Percentiles rank a stretch among this genome's conserved stretches.
These are phyloP conservation scores for Hypoxylon sp. DNA, from an alignment of 2,329 filamentous ascomycete genomes.

Conservation along the genomic window DNA sequence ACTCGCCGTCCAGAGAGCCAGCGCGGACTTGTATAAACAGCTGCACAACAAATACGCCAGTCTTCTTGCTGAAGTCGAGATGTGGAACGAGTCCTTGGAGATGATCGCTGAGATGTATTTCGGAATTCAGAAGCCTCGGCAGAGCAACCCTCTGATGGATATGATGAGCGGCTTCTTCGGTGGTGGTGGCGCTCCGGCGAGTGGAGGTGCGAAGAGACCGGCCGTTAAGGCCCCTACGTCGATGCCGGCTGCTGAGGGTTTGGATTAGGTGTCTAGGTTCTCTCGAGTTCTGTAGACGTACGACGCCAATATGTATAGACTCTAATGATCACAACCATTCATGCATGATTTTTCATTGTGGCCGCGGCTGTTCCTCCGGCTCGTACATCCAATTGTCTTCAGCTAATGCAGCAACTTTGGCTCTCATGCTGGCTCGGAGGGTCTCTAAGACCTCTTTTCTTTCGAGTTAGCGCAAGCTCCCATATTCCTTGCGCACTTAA, in stretches of 20 bases:
- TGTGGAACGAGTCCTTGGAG: slow-evolving; percentile 86
- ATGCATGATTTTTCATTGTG: slow-evolving; percentile 49
- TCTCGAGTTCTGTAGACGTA: slow-evolving; percentile 24
- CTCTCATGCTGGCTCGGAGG: slow-evolving; percentile 77
- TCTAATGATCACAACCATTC: slow-evolving; percentile 25
- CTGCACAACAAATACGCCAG: slow-evolving; percentile 84
- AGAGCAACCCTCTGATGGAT: slow-evolving; percentile 93
- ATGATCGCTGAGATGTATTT: slow-evolving; percentile 98
- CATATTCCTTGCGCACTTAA: background rate
- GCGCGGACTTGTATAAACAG: slow-evolving; percentile 83
- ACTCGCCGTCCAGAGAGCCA: slow-evolving; percentile 84
- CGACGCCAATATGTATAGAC: slow-evolving; percentile 20
- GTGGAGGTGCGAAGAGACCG: slow-evolving; percentile 57
- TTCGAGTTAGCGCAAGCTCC: slow-evolving; percentile 31
- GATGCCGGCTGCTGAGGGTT: slow-evolving; percentile 69
- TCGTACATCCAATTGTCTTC: slow-evolving; percentile 96
- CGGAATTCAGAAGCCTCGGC: slow-evolving; percentile 86
- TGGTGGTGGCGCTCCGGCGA: slow-evolving; percentile 63
- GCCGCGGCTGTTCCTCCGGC: slow-evolving; percentile 66
- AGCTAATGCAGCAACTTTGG: slow-evolving; percentile 79
- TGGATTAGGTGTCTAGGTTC: slow-evolving; percentile 64
- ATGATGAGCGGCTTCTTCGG: slow-evolving; percentile 98
- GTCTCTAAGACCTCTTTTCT: slow-evolving; percentile 74
- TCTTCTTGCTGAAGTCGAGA: slow-evolving; percentile 81
- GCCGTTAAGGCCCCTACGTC: slow-evolving; percentile 62